Evolutionary conservation across 441 rosid genomes (phyloP), one percentile per base, ranked within the genome.

Genomic region (Eruca vesicaria): DNA sequence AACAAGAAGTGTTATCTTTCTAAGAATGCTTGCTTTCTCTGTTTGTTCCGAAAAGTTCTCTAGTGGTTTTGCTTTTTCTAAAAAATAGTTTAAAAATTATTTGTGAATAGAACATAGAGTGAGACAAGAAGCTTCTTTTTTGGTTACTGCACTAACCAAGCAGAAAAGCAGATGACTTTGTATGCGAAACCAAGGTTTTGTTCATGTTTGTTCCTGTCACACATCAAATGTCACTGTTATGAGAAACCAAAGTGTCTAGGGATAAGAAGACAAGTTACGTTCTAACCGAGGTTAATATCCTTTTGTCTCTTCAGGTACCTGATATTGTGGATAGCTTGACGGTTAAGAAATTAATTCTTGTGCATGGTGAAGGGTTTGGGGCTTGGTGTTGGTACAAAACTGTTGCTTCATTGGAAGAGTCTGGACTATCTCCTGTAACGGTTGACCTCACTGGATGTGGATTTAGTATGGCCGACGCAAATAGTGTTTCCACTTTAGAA

Each of bases 361-460:
- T 92, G 58, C 99, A 95, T 9, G 99, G 99, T 74, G 99, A 89
- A 83, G 98, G 99, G 2, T 95, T 89, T 85, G 99, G 99, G 58
- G 98, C 99, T 32, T 95, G 99, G 99, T 92, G 98, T 82, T 95
- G 99, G 99, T 95, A 95, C 81, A 92, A 95, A 80, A 88, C 90
- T 8, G 79, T 92, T 77, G 88, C 94, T 71, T 86, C 83, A 38
- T 68, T 92, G 75, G 98, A 95, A 86, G 99, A 95, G 84, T 89
- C 81, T 10, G 94, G 98, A 62, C 82, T 90, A 52, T 77, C 76
- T 69, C 94, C 98, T 26, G 77, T 80, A 21, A 93, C 97, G n/a
- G 38, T 95, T 15, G 97, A 92, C 84, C 96, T 95, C 69, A 78
- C 84, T 32, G 99, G 98, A 21, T 88, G 93, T 41, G 99, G 99